Evolutionary conservation across 805 yeast species (phyloP), one percentile per base, ranked within the genome.

Genomic region (Cephaloascus fragrans): DNA sequence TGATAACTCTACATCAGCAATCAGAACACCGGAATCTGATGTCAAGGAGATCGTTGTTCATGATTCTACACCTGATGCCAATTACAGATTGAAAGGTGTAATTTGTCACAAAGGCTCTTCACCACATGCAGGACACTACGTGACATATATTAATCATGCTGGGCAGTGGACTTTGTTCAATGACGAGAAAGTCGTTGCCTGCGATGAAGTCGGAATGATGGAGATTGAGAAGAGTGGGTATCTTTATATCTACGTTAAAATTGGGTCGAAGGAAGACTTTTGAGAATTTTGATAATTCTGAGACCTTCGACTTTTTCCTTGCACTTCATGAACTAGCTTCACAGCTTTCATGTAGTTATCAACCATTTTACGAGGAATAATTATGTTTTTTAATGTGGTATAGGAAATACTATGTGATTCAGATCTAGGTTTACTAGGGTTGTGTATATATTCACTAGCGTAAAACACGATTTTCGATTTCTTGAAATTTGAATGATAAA

Each of bases 101-200:
- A 67, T 89, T 14, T 87, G 96, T 54, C 97, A 88, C 57, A 89
- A 88, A 56, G 97, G 97, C 5, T 68, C 77, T 2, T 82, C 95
- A 10, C 82, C 86, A 1, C 96, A 89, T 47, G 84, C 95, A 0
- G 96, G 96, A 1, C 97, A 88, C 56, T 88, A 88, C 56, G 96
- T 89, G 32, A 84, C 80, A 1, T 88, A 83, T 50, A 41, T 57
- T 2, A 49, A 64, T 4, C 55, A 49, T 38, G 52, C 45, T 10
- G 6, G 33, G n/a, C 61, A 66, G 39, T 87, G 95, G 95, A 80
- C 82, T 2, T 62, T 88, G 34, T 89, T 77, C 61, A 88, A 88
- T 53, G 97, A 88, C 53, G 97, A 88, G 49, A 87, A 86, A 57
- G 94, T 88, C 3, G 90, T 83, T 6, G 50, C 64, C 9, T 72